phyloP scores from a whole-genome alignment of 257 asterid species.

The Ilex asprella region DNA sequence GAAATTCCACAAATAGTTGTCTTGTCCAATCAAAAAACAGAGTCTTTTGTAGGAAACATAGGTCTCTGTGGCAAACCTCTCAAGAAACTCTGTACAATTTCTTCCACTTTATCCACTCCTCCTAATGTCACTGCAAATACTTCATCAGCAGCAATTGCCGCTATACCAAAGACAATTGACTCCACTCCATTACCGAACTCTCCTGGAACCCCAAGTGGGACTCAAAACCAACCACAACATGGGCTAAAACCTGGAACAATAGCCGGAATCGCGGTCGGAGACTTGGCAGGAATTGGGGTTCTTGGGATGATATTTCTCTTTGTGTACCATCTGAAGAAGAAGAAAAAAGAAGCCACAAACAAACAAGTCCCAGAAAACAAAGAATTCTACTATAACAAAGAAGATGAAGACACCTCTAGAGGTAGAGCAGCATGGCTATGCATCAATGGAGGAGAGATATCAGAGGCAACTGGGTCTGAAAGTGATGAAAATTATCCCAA shows the following conservation, averaged over 20 bases:
- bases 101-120: constrained; percentile 63
- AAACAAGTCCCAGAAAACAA: constrained; percentile 21
- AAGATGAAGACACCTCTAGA: constrained; percentile 10
- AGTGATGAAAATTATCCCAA: constrained; percentile 29
- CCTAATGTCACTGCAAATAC: constrained; percentile 37
- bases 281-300: constrained; percentile 63
- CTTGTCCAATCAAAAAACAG: constrained; percentile 56
- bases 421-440: constrained; percentile 46
- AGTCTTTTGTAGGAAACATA: constrained; percentile 53
- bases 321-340: constrained; percentile 43
- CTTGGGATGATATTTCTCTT: constrained; percentile 51
- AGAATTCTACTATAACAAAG: constrained; percentile 29
- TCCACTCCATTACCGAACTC: constrained; percentile 29
- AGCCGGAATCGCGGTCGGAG: constrained; percentile 58
- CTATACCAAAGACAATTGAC: constrained; percentile 58
- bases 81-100: constrained; percentile 53
- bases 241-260: constrained; percentile 54
- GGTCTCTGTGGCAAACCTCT: constrained; percentile 78
- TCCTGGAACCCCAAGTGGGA: constrained; percentile 14
- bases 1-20: constrained; percentile 51
- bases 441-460: constrained; percentile 49
- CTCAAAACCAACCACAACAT: constrained; percentile 27
- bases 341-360: constrained; percentile 4
- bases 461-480: constrained; percentile 55
- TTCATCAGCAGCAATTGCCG: constrained; percentile 80